Conservation (phyloP, 352 stramenopile genomes). For the Elongisporangium senticosum region DNA sequence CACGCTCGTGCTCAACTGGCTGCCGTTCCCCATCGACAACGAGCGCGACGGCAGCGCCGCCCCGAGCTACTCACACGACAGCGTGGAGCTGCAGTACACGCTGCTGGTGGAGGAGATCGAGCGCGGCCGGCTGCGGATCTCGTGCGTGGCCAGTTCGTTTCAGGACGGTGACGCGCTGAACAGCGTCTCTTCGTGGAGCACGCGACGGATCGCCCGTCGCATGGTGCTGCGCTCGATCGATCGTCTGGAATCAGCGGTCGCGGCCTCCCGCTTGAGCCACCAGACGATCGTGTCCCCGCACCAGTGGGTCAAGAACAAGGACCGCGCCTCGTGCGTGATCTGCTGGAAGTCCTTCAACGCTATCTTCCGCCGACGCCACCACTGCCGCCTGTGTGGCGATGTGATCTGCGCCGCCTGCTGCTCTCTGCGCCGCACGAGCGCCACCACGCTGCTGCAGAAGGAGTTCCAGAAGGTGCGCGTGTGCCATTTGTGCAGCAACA, state of each 20-base stretch:
- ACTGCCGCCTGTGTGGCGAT: conserved; percentile 62
- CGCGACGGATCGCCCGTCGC: conserved; percentile 34
- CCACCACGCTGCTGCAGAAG: conserved; percentile 22
- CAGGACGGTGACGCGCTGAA: conserved; percentile 29
- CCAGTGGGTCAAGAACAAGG: conserved; percentile 63
- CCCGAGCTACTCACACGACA: conserved; percentile 17
- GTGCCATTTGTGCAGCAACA: conserved; percentile 66
- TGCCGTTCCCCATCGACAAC: conserved; percentile 32
- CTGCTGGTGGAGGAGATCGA: conserved; percentile 59
- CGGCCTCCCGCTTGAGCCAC: conserved; percentile 36
- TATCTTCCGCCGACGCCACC: conserved; percentile 48
- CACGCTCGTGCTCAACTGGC: conserved; percentile 52
- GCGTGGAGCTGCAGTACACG: conserved; percentile 54
- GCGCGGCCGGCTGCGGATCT: conserved; percentile 36
- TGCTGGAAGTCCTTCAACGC: conserved; percentile 65
- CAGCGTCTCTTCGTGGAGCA: conserved; percentile 22
- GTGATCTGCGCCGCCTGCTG: conserved; percentile 54
- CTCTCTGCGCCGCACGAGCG: conserved; percentile 35
- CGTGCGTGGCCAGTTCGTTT: conserved; percentile 52
- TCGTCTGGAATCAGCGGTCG: conserved; percentile 40
- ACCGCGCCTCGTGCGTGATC: conserved; percentile 44
- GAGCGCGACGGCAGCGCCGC: conserved; percentile 5
- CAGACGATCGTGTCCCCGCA: conserved; percentile 37
- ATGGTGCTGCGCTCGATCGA: conserved; percentile 41
- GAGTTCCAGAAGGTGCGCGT: conserved; percentile 50